Evolutionary conservation across 768 basidiomycete genomes (phyloP), one percentile per base, ranked within the genome.

Genomic region (Inosperma sp.): DNA sequence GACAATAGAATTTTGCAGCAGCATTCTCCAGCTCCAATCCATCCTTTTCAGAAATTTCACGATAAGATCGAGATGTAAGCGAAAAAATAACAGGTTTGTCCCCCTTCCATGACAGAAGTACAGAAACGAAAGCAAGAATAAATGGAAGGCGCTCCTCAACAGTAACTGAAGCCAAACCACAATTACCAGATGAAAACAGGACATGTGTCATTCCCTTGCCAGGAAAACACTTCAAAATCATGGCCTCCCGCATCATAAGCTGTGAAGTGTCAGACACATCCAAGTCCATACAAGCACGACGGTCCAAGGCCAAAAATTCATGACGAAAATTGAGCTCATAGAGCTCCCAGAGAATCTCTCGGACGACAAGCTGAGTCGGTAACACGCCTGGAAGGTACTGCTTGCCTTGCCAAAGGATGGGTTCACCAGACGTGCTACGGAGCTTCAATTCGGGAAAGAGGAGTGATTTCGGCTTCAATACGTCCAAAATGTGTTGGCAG

Each of bases 281-380:
- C 34, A 25, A 3, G 3, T 7, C 17, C 3, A 8, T 27, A 25
- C 17, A 52, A 29, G 41, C 26, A 6, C 41, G n/a, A 5, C 41
- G n/a, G 41, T 43, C 41, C 41, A 43, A 43, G 10, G 26, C 2
- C 3, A 19, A 8, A 4, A 52, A n/a, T 21, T 52, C 41, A 22
- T 46, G 35, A n/a, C 29, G 6, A 21, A 52, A 52, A 12, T 52
- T 52, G 23, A 52, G 35, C 42, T 46, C 43, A 2, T 35, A 52
- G 2, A 52, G 43, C 25, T 52, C 19, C 23, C 35, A 33, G n/a
- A 49, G 48, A 26, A 50, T 17, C 16, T 37, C 12, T 1, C 22
- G 41, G 13, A 51, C 23, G 19, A 30, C 19, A 16, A 14, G 5
- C 10, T 12, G 3, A 3, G 42, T 40, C 7, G 42, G 40, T 3